Base-by-base conservation (phyloP, 2,329 filamentous ascomycete species). In the Leptographium galeiforme region DNA sequence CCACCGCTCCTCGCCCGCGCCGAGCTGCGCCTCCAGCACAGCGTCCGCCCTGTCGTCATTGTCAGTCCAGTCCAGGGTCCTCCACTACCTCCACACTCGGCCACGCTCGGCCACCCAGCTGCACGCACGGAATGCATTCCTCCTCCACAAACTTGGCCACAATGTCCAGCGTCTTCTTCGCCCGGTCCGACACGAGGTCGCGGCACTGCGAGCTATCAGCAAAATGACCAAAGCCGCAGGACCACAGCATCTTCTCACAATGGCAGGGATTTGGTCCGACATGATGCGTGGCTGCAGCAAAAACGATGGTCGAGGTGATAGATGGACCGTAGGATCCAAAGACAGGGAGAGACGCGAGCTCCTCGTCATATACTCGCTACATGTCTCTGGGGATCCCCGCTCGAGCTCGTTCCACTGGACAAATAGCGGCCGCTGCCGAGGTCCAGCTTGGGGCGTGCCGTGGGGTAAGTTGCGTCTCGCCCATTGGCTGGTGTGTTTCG, bases 141-240 rank as follows among this genome's bases (percentile, higher is more conserved):
- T 95, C 90, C 66, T 97, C 87, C 61, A 98, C 93, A 63, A 98
- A 98, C 69, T 89, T 89, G 74, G 91, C 88, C 61, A 98, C 87
- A 59, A 89, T 66, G 64, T 96, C 90, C 60, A 96, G 74, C 34
- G 85, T 87, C 75, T 86, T 82, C 72, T 85, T 87, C 51, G 90
- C 90, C 63, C 81, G 77, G 56, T 94, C 89, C 71, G 88, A 94
- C 60, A 96, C 87, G 67, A 76, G 74, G 62, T 75, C 63, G 30
- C 62, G 60, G 39, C 64, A 63, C 64, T 67, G 25, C 48, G 19
- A 44, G 14, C 14, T 32, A 50, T 6, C 48, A 32, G 40, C 30
- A 53, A 39, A 33, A 36, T 25, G 43, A 32, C 11, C 4, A 5
- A 41, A 53, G 44, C 11, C 47, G 2, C 8, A 12, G 13, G 34